A percentile compares a stretch with the other conserved stretches of the same genome.
Evolutionary conservation across 768 basidiomycete species (phyloP).

Genomic region (Aureoboletus auriporus): DNA sequence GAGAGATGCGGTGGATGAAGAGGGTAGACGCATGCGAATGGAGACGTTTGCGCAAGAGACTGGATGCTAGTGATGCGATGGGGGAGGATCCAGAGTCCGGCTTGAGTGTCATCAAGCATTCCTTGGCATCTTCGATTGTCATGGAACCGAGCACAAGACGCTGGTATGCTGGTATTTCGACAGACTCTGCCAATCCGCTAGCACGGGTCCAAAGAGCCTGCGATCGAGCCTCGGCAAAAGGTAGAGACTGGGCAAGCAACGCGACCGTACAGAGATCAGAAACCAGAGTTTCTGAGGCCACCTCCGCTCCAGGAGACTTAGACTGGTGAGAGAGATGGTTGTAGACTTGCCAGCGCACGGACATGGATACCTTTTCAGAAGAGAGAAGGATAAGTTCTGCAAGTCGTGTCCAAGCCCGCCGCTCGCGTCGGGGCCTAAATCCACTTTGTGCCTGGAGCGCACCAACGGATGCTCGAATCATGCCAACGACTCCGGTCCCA

Average conservation of each 20-base stretch:
- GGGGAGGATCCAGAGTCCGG: conserved; percentile 28
- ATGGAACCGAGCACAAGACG: conserved; percentile 50
- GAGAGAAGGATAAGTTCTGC: conserved; percentile 45
- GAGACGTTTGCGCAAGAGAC: conserved; percentile 49
- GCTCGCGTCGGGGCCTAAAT: conserved; percentile 33
- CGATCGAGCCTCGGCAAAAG: conserved; percentile 39
- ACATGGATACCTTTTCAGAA: conserved; percentile 18
- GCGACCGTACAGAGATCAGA: conserved; percentile 56
- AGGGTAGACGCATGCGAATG: conserved; percentile 48
- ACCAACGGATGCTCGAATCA: conserved; percentile 29
- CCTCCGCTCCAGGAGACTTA: background rate
- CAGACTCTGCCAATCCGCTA: conserved; percentile 19
- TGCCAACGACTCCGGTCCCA: conserved; percentile 32
- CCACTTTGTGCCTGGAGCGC: background rate
- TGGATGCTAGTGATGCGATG: conserved; percentile 47
- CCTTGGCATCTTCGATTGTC: conserved; percentile 50
- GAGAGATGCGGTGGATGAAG: conserved; percentile 48
- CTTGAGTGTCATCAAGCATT: conserved; percentile 28
- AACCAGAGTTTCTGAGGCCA: conserved; percentile 33
- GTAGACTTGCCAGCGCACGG: conserved; percentile 52
- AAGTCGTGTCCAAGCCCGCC: conserved; percentile 47
- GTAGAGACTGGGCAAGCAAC: conserved; percentile 43
- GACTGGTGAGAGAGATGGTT: conserved; percentile 39
- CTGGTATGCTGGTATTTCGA: conserved; percentile 43
- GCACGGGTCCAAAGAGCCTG: conserved; percentile 41